Evolutionary conservation across 352 stramenopile genomes (phyloP).

Genomic region (Pythium sp.): DNA sequence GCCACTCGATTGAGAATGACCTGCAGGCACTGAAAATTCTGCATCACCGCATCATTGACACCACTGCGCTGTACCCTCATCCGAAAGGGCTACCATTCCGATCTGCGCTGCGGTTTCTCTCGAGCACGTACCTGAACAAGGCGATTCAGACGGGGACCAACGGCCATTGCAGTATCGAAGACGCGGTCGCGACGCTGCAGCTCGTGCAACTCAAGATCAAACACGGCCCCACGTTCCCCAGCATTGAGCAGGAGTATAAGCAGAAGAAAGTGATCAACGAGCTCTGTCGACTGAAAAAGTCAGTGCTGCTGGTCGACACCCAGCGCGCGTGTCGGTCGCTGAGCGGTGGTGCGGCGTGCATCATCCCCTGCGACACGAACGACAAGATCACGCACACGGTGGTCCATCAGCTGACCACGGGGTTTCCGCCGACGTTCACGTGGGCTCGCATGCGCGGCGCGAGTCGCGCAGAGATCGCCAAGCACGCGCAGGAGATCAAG

Average conservation of each 20-base stretch:
- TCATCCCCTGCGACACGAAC: slow-evolving; percentile 52
- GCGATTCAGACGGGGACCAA: slow-evolving; percentile 69
- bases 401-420: slow-evolving; percentile 78
- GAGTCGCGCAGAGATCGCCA: slow-evolving; percentile 40
- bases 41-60: slow-evolving; percentile 81
- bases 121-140: slow-evolving; percentile 67
- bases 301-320: slow-evolving; percentile 74
- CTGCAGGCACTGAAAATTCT: slow-evolving; percentile 62
- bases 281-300: slow-evolving; percentile 69
- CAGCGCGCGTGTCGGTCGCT: slow-evolving; percentile 59
- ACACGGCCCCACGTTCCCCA: slow-evolving; percentile 67
- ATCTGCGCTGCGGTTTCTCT: slow-evolving; percentile 70
- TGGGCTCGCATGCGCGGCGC: slow-evolving; percentile 60
- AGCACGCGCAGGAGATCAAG: slow-evolving; percentile 35
- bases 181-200: slow-evolving; percentile 74
- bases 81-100: slow-evolving; percentile 75
- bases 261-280: slow-evolving; percentile 81
- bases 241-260: slow-evolving; percentile 65
- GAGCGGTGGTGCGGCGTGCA: slow-evolving; percentile 54
- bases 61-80: slow-evolving; percentile 76
- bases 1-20: slow-evolving; percentile 89
- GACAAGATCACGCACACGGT: slow-evolving; percentile 49
- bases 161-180: slow-evolving; percentile 82
- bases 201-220: slow-evolving; percentile 78
- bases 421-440: slow-evolving; percentile 76